A percentile compares a stretch with the other conserved stretches of the same genome.
phyloP scores from a whole-genome alignment of 1,139 yeast species.

The Candida sanyaensis region DNA sequence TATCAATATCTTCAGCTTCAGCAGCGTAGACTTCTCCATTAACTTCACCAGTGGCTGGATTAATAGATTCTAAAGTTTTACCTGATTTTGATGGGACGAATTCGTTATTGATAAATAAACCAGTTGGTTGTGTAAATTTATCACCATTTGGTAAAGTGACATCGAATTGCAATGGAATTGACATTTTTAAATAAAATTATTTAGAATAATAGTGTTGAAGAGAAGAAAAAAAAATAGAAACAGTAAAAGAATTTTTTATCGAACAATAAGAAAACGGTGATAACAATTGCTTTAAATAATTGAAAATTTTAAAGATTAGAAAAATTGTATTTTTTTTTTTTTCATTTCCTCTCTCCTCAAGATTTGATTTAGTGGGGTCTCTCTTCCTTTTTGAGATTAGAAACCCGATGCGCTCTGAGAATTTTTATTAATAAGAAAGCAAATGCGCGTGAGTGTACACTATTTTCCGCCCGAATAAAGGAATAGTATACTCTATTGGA shows the following conservation, averaged over 20 bases:
- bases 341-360: background rate
- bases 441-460: too few species aligned
- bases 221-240: too few species aligned
- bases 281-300: background rate
- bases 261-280: background rate
- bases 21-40: constrained; percentile 72
- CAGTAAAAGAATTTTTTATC: too few species aligned
- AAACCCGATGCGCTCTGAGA: background rate
- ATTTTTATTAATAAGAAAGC: too few species aligned
- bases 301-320: background rate
- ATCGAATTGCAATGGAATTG: constrained; percentile 38
- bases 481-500: too few species aligned
- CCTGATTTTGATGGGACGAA: constrained; percentile 66
- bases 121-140: constrained; percentile 65
- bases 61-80: constrained; percentile 59
- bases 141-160: constrained; percentile 59
- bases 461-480: too few species aligned
- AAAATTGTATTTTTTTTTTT: background rate
- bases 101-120: constrained; percentile 81
- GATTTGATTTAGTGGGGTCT: background rate
- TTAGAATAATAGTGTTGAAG: background rate
- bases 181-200: constrained; percentile 6
- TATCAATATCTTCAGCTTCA: constrained; percentile 65
- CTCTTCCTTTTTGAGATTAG: background rate
- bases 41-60: constrained; percentile 69